Percentiles rank a stretch among this genome's conserved stretches.
Conservation (phyloP, 345 rosid species). For the Gossypium raimondii region DNA sequence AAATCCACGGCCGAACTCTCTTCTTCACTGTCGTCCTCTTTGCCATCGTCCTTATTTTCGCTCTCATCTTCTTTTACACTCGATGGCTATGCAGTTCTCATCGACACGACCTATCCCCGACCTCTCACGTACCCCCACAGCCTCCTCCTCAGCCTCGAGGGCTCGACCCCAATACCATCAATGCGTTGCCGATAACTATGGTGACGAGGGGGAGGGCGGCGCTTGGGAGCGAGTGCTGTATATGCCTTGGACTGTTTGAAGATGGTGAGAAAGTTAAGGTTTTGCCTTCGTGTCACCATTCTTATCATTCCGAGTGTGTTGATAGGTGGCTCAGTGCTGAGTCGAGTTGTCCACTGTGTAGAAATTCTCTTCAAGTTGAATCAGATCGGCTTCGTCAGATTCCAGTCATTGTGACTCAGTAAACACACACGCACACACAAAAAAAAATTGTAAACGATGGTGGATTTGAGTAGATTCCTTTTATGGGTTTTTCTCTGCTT, state of each 20-base stretch:
- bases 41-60: constrained; percentile 22
- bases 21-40: constrained; percentile 38
- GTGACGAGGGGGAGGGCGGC: neutral
- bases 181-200: constrained; percentile 24
- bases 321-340: constrained; percentile 59
- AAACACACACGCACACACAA: neutral
- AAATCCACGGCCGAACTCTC: constrained; percentile 34
- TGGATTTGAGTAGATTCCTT: neutral
- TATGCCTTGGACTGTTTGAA: constrained; percentile 59
- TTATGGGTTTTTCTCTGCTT: neutral
- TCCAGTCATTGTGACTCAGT: constrained; percentile 10
- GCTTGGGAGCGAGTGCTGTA: constrained; percentile 44
- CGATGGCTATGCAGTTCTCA: constrained; percentile 39
- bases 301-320: constrained; percentile 65
- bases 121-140: constrained; percentile 1
- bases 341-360: constrained; percentile 71
- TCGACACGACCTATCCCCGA: neutral
- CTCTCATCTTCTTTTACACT: constrained; percentile 33
- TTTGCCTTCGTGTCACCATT: constrained; percentile 60
- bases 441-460: no score
- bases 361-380: constrained; percentile 37
- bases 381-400: constrained; percentile 14
- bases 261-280: constrained; percentile 67
- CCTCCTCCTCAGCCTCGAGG: constrained; percentile 16
- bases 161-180: constrained; percentile 22